Evolutionary conservation across 805 yeast species (phyloP).

Genomic region (Kazachstania viticola): DNA sequence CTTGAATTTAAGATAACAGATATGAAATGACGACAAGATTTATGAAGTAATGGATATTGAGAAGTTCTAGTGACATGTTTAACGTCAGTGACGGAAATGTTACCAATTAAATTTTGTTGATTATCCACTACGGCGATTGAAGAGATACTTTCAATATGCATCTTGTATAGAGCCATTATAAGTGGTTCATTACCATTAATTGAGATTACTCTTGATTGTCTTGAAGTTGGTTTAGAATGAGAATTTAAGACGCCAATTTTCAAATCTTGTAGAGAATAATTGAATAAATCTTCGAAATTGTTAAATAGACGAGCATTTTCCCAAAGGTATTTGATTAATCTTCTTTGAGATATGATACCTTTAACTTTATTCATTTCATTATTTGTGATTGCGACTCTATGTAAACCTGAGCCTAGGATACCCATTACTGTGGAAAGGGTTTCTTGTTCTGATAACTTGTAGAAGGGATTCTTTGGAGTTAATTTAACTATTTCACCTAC

Average conservation of each 20-base stretch:
- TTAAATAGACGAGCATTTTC: slow-evolving; percentile 84
- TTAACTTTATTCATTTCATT: slow-evolving; percentile 43
- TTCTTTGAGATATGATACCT: slow-evolving; percentile 85
- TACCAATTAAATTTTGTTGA: slow-evolving; percentile 67
- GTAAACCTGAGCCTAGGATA: slow-evolving; percentile 89
- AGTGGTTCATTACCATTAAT: slow-evolving; percentile 79
- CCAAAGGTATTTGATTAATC: slow-evolving; percentile 79
- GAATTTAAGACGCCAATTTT: slow-evolving; percentile 53
- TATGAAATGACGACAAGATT: slow-evolving; percentile 78
- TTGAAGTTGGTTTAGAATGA: slow-evolving; percentile 27
- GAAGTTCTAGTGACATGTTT: slow-evolving; percentile 78
- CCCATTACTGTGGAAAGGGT: slow-evolving; percentile 67
- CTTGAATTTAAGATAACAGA: slow-evolving; percentile 76
- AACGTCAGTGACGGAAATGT: slow-evolving; percentile 90
- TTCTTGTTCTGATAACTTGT: slow-evolving; percentile 60
- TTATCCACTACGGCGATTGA: slow-evolving; percentile 89
- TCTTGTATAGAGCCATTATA: slow-evolving; percentile 74
- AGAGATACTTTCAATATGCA: slow-evolving; percentile 76
- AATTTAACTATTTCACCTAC: slow-evolving; percentile 78
- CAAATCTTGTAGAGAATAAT: slow-evolving; percentile 56
- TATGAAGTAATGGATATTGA: slow-evolving; percentile 70
- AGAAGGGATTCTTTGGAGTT: slow-evolving; percentile 81
- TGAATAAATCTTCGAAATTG: slow-evolving; percentile 62
- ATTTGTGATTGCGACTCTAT: slow-evolving; percentile 74
- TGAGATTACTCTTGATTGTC: slow-evolving; percentile 50